Base-by-base conservation (phyloP, 139 green algal genomes). In the Pedinophyceae sp. region DNA sequence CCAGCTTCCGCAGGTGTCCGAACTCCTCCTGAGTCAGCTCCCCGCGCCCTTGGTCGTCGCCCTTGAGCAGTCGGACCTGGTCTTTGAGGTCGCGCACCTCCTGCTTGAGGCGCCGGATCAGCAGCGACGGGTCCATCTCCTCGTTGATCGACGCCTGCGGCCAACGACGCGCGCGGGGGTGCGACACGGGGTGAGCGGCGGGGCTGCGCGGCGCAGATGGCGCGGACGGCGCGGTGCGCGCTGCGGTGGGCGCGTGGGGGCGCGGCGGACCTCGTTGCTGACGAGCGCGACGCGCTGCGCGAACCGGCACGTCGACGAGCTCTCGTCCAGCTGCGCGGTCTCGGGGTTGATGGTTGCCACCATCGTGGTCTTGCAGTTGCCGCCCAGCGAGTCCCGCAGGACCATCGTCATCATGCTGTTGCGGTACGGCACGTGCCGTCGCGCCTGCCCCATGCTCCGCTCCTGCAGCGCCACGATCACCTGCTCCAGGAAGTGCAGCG, bases 231-330 rank as follows among this genome's bases (percentile, higher is more conserved):
- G n/a, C n/a, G n/a, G n/a, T n/a, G n/a, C n/a, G n/a, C n/a, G n/a
- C n/a, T n/a, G n/a, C n/a, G n/a, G n/a, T n/a, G n/a, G n/a, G n/a
- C n/a, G n/a, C n/a, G n/a, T n/a, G n/a, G n/a, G n/a, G n/a, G n/a
- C n/a, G n/a, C 13, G 16, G 19, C 53, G 25, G 16, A 84, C 80
- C 66, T 73, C 50, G 66, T 94, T 94, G 4, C 64, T 59, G 26
- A 95, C 68, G 60, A 87, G 80, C 26, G 86, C 82, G 45, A 95
- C 80, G 0, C 87, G 65, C 75, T 93, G 79, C 16, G 87, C 87
- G 61, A 94, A 95, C 30, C 84, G 72, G 70, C 87, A 95, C 4
- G 87, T 95, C 52, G 64, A 80, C 59, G 94, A 93, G 60, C 66
- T 81, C 72, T 94, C 87, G 38, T 88, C 78, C 46, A 92, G 55